Evolutionary conservation across 106 monocot species (phyloP).

Genomic region (Apostasia shenzhenica): DNA sequence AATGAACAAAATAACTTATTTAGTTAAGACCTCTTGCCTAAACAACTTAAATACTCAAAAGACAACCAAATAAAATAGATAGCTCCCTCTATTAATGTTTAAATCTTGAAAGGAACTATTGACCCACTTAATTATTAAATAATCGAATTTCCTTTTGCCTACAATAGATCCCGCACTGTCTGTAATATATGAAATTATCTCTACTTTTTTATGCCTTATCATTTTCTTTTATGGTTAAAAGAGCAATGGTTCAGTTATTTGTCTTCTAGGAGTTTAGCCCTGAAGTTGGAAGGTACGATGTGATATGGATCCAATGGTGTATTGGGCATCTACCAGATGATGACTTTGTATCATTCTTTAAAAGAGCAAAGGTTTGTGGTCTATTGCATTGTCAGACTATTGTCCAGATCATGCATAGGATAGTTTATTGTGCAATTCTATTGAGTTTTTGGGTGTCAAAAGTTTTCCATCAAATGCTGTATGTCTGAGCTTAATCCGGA

Average conservation of each 20-base stretch:
- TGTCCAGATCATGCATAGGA: background rate
- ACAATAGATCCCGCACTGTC: too few relatives aligned
- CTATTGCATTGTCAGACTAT: background rate
- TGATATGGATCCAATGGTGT: constrained; percentile 99
- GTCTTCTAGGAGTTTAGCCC: constrained; percentile 76
- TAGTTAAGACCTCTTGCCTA: too few relatives aligned
- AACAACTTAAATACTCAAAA: too few relatives aligned
- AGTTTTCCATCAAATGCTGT: background rate
- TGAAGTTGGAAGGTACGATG: constrained; percentile 85
- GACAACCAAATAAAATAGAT: too few relatives aligned
- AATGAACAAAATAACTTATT: too few relatives aligned
- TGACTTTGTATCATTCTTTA: constrained; percentile 93
- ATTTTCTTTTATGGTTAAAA: background rate
- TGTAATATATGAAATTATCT: too few relatives aligned
- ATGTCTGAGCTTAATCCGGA: background rate
- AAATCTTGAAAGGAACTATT: too few relatives aligned
- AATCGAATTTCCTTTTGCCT: too few relatives aligned
- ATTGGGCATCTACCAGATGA: constrained; percentile 93
- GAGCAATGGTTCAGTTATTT: background rate
- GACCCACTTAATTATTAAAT: too few relatives aligned
- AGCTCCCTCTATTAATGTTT: too few relatives aligned
- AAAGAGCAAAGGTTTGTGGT: constrained; percentile 71
- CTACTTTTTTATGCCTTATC: background rate
- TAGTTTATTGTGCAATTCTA: background rate
- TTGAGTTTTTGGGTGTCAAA: too few relatives aligned